A percentile compares a stretch with the other conserved stretches of the same genome.
phyloP scores from a whole-genome alignment of 2,329 filamentous ascomycete genomes.

The Aotearoamyces nothofagi region DNA sequence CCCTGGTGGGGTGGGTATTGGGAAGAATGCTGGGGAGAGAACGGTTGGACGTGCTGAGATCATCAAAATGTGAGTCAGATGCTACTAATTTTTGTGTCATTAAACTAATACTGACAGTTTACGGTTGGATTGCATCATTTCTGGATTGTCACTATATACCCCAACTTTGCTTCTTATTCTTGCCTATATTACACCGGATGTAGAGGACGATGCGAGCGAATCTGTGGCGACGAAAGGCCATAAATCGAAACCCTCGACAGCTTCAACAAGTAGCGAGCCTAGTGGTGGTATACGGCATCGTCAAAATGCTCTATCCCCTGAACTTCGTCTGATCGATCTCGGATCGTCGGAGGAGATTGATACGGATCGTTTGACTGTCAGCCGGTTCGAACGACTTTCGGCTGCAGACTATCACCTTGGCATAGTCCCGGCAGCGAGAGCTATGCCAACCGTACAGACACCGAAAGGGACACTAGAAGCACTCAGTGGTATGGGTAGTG shows the following conservation, averaged over 20 bases:
- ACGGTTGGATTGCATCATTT: slow-evolving; percentile 94
- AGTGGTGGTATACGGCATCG: slow-evolving; percentile 53
- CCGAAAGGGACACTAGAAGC: slow-evolving; percentile 64
- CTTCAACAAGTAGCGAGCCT: slow-evolving; percentile 39
- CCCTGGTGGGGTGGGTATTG: slow-evolving; percentile 51
- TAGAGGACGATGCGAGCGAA: slow-evolving; percentile 25
- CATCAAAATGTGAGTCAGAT: slow-evolving; percentile 65
- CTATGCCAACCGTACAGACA: slow-evolving; percentile 39
- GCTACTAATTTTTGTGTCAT: not conserved
- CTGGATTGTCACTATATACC: slow-evolving; percentile 92
- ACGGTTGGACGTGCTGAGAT: slow-evolving; percentile 75
- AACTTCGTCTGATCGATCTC: slow-evolving; percentile 82
- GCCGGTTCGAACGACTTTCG: slow-evolving; percentile 71
- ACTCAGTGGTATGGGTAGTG: slow-evolving; percentile 53
- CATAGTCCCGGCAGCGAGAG: slow-evolving; percentile 63
- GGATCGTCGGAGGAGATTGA: slow-evolving; percentile 70
- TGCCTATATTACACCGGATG: slow-evolving; percentile 69
- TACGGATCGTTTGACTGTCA: slow-evolving; percentile 73
- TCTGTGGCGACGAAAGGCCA: slow-evolving; percentile 18
- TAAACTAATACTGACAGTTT: slow-evolving; percentile 37
- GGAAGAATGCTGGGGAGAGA: slow-evolving; percentile 52
- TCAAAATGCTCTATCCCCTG: slow-evolving; percentile 70
- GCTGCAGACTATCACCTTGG: slow-evolving; percentile 86
- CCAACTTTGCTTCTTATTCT: slow-evolving; percentile 81
- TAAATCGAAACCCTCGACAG: slow-evolving; percentile 23